These are phyloP conservation scores for Ceratocystis destructans DNA, from an alignment of 2,329 filamentous ascomycete genomes.

Conservation along the genomic window DNA sequence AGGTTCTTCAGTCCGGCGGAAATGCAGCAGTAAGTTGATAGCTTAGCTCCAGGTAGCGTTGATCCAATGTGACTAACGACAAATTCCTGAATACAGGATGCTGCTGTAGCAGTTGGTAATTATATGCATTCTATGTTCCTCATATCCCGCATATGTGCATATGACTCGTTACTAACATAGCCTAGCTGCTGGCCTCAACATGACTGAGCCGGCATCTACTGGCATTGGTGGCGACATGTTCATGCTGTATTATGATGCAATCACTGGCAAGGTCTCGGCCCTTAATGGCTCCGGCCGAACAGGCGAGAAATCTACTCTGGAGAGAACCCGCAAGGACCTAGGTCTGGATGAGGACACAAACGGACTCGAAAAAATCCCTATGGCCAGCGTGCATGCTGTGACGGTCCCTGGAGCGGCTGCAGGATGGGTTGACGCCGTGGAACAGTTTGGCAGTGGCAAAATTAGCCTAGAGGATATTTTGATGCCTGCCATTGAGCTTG, in stretches of 20 bases:
- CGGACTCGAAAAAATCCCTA: constrained; percentile 49
- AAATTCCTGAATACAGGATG: constrained; percentile 48
- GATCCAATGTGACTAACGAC: not conserved
- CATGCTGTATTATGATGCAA: constrained; percentile 79
- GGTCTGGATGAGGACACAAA: constrained; percentile 47
- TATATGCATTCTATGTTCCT: not conserved
- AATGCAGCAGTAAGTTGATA: constrained; percentile 67
- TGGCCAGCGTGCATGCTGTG: constrained; percentile 62
- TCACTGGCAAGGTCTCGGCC: constrained; percentile 66
- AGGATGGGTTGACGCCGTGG: constrained; percentile 82
- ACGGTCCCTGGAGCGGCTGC: constrained; percentile 84
- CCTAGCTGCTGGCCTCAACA: constrained; percentile 73
- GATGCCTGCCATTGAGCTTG: constrained; percentile 68
- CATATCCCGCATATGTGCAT: not conserved
- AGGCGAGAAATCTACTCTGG: constrained; percentile 52
- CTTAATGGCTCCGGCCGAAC: constrained; percentile 90
- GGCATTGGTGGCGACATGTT: constrained; percentile 98
- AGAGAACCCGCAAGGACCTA: constrained; percentile 55
- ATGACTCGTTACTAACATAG: not conserved
- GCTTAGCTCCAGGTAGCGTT: not conserved
- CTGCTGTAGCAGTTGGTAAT: constrained; percentile 81
- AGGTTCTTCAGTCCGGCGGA: constrained; percentile 71
- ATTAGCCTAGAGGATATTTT: constrained; percentile 64
- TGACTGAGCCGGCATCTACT: constrained; percentile 85
- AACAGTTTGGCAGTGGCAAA: constrained; percentile 80